These are phyloP conservation scores for Cryptococcus wingfieldii DNA, from an alignment of 1,284 basidiomycete species.

Conservation along the genomic window DNA sequence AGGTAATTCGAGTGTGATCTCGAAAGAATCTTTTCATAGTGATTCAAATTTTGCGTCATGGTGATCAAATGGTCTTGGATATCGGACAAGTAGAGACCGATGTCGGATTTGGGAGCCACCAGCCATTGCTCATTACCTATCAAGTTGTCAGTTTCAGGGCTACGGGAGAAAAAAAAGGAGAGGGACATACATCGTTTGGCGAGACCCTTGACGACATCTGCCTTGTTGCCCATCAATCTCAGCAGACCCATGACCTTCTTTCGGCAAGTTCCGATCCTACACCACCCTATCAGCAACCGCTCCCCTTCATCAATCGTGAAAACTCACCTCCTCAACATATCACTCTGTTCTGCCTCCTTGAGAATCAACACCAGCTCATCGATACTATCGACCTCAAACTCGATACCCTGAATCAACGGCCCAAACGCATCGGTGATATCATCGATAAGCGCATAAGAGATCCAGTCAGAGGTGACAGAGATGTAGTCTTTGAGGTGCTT, in stretches of 20 bases:
- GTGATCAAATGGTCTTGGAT: constrained; percentile 98
- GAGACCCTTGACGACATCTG: constrained; percentile 97
- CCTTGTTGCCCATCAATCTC: constrained; percentile 95
- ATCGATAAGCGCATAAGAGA: constrained; percentile 98
- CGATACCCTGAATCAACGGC: constrained; percentile 95
- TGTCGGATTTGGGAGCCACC: constrained; percentile 95
- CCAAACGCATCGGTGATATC: constrained; percentile 99
- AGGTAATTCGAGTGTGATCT: constrained; percentile 99
- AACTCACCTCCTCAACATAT: constrained; percentile 64
- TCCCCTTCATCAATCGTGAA: not conserved
- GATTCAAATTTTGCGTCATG: constrained; percentile 98
- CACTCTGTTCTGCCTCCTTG: constrained; percentile 76
- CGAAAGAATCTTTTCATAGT: constrained; percentile 98
- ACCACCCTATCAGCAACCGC: not conserved
- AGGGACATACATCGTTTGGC: constrained; percentile 70
- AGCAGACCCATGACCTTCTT: constrained; percentile 99
- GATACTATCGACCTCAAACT: constrained; percentile 98
- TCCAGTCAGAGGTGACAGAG: constrained; percentile 98
- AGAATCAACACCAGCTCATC: constrained; percentile 97
- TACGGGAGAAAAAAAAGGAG: not conserved
- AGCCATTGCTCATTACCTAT: constrained; percentile 96
- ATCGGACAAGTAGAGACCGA: constrained; percentile 91
- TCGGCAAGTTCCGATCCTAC: constrained; percentile 91
- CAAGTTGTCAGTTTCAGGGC: not conserved
- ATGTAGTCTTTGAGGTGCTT: constrained; percentile 99